Base-by-base conservation (phyloP, 257 asterid species). In the Solanum pimpinellifolium region DNA sequence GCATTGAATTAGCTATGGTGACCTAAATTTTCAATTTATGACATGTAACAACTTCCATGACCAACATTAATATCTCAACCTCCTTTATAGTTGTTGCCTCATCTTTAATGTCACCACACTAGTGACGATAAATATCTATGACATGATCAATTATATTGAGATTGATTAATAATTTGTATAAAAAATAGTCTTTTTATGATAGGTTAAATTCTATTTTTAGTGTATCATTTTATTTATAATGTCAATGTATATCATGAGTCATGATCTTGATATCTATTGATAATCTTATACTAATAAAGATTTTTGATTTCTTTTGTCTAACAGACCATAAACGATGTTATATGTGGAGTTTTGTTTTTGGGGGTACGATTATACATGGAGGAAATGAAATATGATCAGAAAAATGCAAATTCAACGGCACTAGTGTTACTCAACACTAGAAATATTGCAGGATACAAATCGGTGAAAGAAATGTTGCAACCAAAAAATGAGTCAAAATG, bases 371-470 rank as follows among this genome's bases (percentile, higher is more conserved):
- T 92, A 10, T 96, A 96, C 89, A 94, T 94, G 97, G 83, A 95
- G 83, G 91, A 88, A 23, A 86, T n/a, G 90, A 88, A 87, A 9
- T 46, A 89, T 0, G 91, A 92, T 4, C 66, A 52, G 5, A 87
- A 73, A 39, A 90, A 91, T 33, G 93, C 91, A 56, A 83, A 89
- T 59, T 87, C 95, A 2, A 94, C 99, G 1, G 96, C 99, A 13
- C 27, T 96, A 13, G 98, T 96, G 44, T 88, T 96, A 41, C 93
- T 96, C 21, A 96, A 94, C 94, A 96, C 99, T 16, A 86, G 99
- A 88, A 89, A 90, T 88, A 91, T 95, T n/a, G 90, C 87, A 3
- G 96, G 97, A 42, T 96, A 96, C 86, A 95, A 88, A 84, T 86
- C 98, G 9, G 86, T 95, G n/a, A 82, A 93, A 25, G 98, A 96